phyloP scores from a whole-genome alignment of 108 stramenopile genomes.

The Skeletonema costatum region DNA sequence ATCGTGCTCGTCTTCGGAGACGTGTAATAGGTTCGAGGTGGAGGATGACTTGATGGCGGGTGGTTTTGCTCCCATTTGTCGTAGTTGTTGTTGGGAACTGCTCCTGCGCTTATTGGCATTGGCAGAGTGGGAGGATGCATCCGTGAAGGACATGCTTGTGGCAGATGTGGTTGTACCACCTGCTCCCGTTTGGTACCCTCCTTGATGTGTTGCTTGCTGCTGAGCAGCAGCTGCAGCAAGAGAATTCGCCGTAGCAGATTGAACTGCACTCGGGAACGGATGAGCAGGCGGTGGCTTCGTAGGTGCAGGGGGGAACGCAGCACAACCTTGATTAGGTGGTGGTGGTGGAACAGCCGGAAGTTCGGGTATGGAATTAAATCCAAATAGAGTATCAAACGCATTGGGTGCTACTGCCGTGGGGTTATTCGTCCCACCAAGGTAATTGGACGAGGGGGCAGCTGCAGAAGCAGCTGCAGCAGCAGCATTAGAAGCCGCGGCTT shows the following conservation, averaged over 20 bases:
- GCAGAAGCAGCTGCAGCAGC: not conserved
- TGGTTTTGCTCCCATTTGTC: not conserved
- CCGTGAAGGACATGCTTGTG: not conserved
- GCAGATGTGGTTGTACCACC: not conserved
- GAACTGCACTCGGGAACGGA: not conserved
- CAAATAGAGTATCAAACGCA: conserved; percentile 10
- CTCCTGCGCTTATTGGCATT: not conserved
- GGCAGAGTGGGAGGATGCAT: not conserved
- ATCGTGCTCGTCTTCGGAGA: conserved; percentile 82
- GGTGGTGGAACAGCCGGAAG: not conserved
- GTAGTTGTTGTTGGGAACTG: not conserved
- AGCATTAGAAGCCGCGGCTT: not conserved
- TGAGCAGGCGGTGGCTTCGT: not conserved
- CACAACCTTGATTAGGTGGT: not conserved
- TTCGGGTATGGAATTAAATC: conserved; percentile 13
- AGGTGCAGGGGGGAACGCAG: not conserved
- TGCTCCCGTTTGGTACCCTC: conserved; percentile 1
- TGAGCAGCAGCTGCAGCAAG: not conserved
- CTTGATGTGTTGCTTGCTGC: conserved; percentile 14
- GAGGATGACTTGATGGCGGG: conserved; percentile 2
- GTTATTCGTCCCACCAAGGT: not conserved
- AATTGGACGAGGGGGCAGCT: not conserved
- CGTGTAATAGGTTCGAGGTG: conserved; percentile 10
- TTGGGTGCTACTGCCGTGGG: not conserved
- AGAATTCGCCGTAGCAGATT: not conserved